phyloP scores from a whole-genome alignment of 495 filamentous ascomycete genomes.

The Podospora pseudocomata region DNA sequence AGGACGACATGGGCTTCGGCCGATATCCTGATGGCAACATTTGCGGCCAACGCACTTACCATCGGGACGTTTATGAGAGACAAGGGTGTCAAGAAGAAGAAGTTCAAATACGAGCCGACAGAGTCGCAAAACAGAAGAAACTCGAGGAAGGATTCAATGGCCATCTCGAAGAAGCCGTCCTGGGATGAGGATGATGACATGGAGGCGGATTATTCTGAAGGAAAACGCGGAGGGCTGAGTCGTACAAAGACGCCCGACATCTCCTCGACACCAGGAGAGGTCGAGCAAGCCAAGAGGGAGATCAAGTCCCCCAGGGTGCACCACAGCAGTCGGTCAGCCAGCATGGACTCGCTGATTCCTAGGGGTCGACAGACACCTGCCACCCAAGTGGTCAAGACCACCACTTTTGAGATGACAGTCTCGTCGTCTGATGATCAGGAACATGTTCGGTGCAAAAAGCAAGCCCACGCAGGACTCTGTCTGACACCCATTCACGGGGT shows the following conservation, averaged over 20 bases:
- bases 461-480: background rate
- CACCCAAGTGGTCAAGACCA: slow-evolving; percentile 27
- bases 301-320: background rate
- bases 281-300: background rate
- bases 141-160: slow-evolving; percentile 4
- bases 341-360: slow-evolving; percentile 29
- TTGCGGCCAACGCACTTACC: slow-evolving; percentile 70
- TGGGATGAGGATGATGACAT: slow-evolving; percentile 12
- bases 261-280: background rate
- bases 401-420: slow-evolving; percentile 29
- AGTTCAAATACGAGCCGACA: slow-evolving; percentile 54
- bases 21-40: slow-evolving; percentile 70
- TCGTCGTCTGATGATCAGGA: background rate
- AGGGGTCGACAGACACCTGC: slow-evolving; percentile 3
- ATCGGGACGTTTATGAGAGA: slow-evolving; percentile 79
- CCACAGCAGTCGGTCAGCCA: slow-evolving; percentile 10
- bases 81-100: slow-evolving; percentile 68
- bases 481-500: slow-evolving; percentile 7
- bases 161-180: slow-evolving; percentile 8
- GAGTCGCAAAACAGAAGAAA: slow-evolving; percentile 8
- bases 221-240: background rate
- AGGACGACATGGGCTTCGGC: slow-evolving; percentile 72
- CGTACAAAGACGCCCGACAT: background rate
- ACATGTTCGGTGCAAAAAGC: background rate
- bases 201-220: background rate